Evolutionary conservation across 2,329 filamentous ascomycete genomes (phyloP).

Genomic region (Penicillium sp.): DNA sequence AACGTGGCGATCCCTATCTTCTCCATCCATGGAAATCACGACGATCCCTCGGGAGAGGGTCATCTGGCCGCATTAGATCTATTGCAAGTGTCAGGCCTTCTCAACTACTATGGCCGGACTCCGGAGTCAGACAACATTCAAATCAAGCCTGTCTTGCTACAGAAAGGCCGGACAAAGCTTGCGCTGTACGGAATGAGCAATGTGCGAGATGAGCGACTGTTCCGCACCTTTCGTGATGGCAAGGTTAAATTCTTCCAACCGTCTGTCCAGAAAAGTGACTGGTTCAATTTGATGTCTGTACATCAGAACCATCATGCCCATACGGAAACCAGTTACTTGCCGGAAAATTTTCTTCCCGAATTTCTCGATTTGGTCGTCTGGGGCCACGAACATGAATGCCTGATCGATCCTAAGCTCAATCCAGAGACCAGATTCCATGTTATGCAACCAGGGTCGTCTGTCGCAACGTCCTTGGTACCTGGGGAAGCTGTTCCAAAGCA

Average conservation of each 20-base stretch:
- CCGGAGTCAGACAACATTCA: constrained; percentile 91
- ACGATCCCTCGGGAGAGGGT: constrained; percentile 95
- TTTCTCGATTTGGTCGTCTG: constrained; percentile 91
- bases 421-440: constrained; percentile 88
- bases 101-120: constrained; percentile 94
- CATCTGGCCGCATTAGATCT: constrained; percentile 88
- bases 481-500: constrained; percentile 91
- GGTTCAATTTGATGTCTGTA: constrained; percentile 93
- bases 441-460: constrained; percentile 95
- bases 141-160: constrained; percentile 84
- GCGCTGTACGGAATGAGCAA: constrained; percentile 94
- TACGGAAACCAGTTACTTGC: constrained; percentile 88
- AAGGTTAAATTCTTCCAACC: constrained; percentile 94
- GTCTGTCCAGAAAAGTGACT: constrained; percentile 74
- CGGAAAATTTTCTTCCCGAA: constrained; percentile 86
- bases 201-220: constrained; percentile 90
- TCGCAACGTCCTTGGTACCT: constrained; percentile 86
- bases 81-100: constrained; percentile 81
- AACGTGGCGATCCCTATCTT: constrained; percentile 97
- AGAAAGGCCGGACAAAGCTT: constrained; percentile 90
- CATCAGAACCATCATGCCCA: constrained; percentile 96
- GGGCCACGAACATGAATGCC: constrained; percentile 96
- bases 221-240: constrained; percentile 86
- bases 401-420: constrained; percentile 81
- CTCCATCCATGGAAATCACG: constrained; percentile 97